Percentiles rank a stretch among this genome's conserved stretches.
Evolutionary conservation across 116 monocot genomes (phyloP).

Genomic region (Trichopus zeylanicus): DNA sequence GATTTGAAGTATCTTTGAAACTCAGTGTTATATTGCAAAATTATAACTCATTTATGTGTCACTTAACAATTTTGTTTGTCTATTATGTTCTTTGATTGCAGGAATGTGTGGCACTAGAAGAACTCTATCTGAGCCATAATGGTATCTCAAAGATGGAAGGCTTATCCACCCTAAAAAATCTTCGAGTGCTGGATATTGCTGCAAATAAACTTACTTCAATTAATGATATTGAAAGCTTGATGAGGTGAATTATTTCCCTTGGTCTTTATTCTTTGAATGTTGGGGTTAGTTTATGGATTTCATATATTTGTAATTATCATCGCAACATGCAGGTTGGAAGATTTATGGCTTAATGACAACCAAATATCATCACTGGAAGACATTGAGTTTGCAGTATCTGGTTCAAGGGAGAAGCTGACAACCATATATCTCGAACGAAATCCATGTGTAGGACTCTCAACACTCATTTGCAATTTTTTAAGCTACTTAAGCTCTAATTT

Average conservation of each 20-base stretch:
- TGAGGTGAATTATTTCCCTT: constrained; percentile 17
- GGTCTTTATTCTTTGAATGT: not conserved
- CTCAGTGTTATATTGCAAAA: not conserved
- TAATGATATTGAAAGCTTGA: constrained; percentile 69
- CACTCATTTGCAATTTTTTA: not conserved
- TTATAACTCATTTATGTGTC: not conserved
- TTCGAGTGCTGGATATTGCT: constrained; percentile 82
- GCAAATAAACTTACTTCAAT: constrained; percentile 82
- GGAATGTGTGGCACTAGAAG: constrained; percentile 87
- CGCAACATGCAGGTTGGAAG: constrained; percentile 56
- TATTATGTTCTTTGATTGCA: constrained; percentile 20
- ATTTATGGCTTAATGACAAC: constrained; percentile 97
- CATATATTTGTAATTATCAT: not conserved
- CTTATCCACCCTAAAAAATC: constrained; percentile 64
- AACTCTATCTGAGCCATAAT: constrained; percentile 96
- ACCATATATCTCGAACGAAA: constrained; percentile 97
- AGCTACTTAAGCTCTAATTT: constrained; percentile 3
- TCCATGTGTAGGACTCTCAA: constrained; percentile 66
- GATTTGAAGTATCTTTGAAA: constrained; percentile 54
- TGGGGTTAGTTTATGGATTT: constrained; percentile 2
- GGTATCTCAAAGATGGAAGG: constrained; percentile 95
- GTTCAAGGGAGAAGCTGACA: constrained; percentile 68
- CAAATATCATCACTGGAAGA: constrained; percentile 73
- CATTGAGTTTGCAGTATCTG: constrained; percentile 55
- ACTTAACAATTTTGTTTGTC: not conserved